Base-by-base conservation (phyloP, 78 protist genomes). In the Dictyostelium firmibasis region DNA sequence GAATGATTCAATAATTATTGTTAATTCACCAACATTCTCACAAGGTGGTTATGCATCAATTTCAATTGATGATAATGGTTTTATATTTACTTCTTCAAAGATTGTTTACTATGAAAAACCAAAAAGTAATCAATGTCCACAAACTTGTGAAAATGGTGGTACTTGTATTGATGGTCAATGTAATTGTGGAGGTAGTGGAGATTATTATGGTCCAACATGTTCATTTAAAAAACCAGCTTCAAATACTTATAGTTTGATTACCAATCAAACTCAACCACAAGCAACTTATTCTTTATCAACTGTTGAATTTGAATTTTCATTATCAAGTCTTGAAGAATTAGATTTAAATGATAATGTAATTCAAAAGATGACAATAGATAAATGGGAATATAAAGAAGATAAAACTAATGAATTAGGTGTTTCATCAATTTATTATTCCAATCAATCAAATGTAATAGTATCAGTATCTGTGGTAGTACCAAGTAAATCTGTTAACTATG, bases 331-430 rank as follows among this genome's bases (percentile, higher is more conserved):
- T 25, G 86, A 87, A 87, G 93, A 87, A 60, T 9, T 87, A 1
- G 41, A 16, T 25, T 11, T 25, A 4, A 29, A 76, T 38, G 67
- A 43, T 14, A 0, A 4, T 0, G 81, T 79, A 0, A 44, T 78
- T 2, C n/a, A 38, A 35, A 81, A 87, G 50, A 11, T 87, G 1
- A 20, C 13, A 13, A 79, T 74, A 16, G 11, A 11, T 4, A 23
- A 23, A 64, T 87, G 93, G 93, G 53, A 70, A 47, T 84, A 67
- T 29, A n/a, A n/a, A 67, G 33, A n/a, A 18, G 74, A 47, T 35
- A 86, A 44, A 23, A 23, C 44, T 25, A 18, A 9, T 44, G 53
- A 53, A 11, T 8, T 41, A 11, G 83, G 83, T 16, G 5, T 25
- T 0, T 43, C 69, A 1, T 25, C 53, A 16, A 11, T 6, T 10